Evolutionary conservation across 306 rosid genomes (phyloP).

Genomic region (Heteromeles arbutifolia): DNA sequence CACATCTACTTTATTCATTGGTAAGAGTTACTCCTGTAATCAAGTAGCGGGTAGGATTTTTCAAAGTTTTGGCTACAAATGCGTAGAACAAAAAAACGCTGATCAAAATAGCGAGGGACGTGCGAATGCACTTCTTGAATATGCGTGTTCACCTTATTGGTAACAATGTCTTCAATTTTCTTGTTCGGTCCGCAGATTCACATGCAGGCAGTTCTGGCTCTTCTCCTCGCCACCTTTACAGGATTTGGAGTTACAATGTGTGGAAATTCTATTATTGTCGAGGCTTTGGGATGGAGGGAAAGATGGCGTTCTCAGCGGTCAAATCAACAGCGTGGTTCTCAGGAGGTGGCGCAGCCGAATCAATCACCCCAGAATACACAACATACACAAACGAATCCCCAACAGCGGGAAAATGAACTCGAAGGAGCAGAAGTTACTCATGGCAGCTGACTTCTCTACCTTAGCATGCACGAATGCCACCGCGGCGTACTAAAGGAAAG

Average conservation of each 20-base stretch:
- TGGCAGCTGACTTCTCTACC: slow-evolving; percentile 14
- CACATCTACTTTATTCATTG: slow-evolving; percentile 54
- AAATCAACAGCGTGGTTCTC: slow-evolving; percentile 29
- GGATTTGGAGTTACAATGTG: slow-evolving; percentile 73
- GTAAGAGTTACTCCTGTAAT: slow-evolving; percentile 32
- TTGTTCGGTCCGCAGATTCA: slow-evolving; percentile 42
- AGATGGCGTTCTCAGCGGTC: slow-evolving; percentile 12
- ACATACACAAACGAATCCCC: slow-evolving; percentile 28
- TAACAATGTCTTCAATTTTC: not conserved
- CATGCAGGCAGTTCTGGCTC: slow-evolving; percentile 56
- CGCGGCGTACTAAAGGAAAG: not conserved
- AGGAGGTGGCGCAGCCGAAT: slow-evolving; percentile 8
- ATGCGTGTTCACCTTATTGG: not conserved
- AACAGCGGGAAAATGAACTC: slow-evolving; percentile 21
- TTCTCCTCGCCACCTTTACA: slow-evolving; percentile 62
- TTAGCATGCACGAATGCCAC: not conserved
- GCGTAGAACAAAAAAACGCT: not conserved
- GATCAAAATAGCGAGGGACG: not conserved
- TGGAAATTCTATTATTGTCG: slow-evolving; percentile 36
- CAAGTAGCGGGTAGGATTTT: not conserved
- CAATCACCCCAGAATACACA: slow-evolving; percentile 24
- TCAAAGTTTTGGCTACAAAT: not conserved
- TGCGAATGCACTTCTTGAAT: not conserved
- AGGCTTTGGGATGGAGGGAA: slow-evolving; percentile 41
- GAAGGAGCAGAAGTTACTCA: slow-evolving; percentile 17